Evolutionary conservation across 2,329 filamentous ascomycete genomes (phyloP).

Genomic region (Aureobasidium lini): DNA sequence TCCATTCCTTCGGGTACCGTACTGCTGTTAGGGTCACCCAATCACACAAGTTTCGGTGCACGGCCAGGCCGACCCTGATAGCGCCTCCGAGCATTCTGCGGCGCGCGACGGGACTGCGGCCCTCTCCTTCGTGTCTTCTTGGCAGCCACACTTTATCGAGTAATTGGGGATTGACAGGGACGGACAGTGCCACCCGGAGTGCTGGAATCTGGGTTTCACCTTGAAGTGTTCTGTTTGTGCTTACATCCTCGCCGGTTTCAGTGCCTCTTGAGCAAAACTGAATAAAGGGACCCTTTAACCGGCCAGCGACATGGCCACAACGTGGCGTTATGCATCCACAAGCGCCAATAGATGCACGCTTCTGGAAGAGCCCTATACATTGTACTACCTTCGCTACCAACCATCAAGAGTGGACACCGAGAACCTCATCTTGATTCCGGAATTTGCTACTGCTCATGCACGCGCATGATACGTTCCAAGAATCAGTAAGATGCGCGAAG

Average conservation of each 20-base stretch:
- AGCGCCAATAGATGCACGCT: neutral
- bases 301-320: constrained; percentile 12
- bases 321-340: constrained; percentile 12
- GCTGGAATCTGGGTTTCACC: constrained; percentile 2
- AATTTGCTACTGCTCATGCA: constrained; percentile 6
- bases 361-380: neutral
- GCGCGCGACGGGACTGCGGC: constrained; percentile 8
- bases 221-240: neutral
- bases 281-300: neutral
- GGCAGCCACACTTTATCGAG: constrained; percentile 8
- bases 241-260: neutral
- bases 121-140: constrained; percentile 11
- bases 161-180: constrained; percentile 6
- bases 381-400: constrained; percentile 13
- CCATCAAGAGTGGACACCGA: neutral
- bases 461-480: neutral
- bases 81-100: constrained; percentile 11
- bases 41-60: constrained; percentile 1
- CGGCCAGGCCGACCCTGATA: constrained; percentile 1
- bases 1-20: constrained; percentile 12
- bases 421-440: neutral
- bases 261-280: neutral
- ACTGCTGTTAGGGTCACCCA: neutral
- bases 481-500: neutral
- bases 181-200: neutral